Base-by-base conservation (phyloP, 768 basidiomycete genomes). In the Agaricus bisporus region DNA sequence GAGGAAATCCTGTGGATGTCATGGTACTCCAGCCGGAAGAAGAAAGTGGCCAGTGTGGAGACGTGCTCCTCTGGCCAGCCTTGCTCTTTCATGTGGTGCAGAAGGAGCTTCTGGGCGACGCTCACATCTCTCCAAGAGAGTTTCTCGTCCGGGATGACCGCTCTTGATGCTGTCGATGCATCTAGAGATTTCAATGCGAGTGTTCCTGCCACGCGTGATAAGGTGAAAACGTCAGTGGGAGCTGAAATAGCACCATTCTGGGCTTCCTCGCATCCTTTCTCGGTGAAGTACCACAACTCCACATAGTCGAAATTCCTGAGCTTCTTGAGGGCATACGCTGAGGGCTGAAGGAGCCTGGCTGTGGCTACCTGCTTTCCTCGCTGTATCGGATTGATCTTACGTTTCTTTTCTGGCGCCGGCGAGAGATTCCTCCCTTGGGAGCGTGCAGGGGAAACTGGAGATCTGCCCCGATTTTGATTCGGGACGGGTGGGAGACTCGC, bases 221-320 rank as follows among this genome's bases (percentile, higher is more conserved):
- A 17, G 10, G 18, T 20, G 18, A 43, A 43, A 25, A 43, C 17
- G 18, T 43, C 42, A 25, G 11, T 43, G 4, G 42, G 42, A 10
- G 42, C 42, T 10, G 18, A 17, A 11, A 10, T 18, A 10, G 18
- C 10, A 3, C 11, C 11, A 10, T 25, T 11, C 10, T 43, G 42
- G 10, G 58, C 54, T 3, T 58, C 58, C 20, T n/a, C 28, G 38
- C 54, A 58, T 1, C 49, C 58, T 17, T 56, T 49, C 37, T 28
- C 15, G 3, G 58, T 55, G 58, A 58, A 58, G 26, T 58, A 58
- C 20, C 35, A 58, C 5, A 58, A 49, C 35, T 58, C 58, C 2
- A 52, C 26, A 46, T 58, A 58, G 18, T 58, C 54, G 12, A n/a
- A 38, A 2, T 51, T 35, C 4, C 43, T 39, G 5, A 59, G 28